Evolutionary conservation across 805 yeast genomes (phyloP).

Genomic region (Suhomyces prunicola): DNA sequence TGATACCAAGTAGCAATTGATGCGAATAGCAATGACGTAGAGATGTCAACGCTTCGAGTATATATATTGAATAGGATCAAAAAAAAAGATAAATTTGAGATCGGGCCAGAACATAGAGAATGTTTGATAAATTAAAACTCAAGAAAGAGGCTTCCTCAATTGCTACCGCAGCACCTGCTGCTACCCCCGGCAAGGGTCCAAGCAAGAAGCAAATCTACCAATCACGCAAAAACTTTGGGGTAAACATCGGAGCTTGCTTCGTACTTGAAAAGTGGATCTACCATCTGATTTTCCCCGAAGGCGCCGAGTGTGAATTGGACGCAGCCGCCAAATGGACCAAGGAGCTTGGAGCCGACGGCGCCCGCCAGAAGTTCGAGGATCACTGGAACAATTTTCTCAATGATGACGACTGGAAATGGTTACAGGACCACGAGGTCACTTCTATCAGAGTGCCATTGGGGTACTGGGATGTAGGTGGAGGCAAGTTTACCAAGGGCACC

Average conservation of each 20-base stretch:
- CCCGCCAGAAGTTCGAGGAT: conserved; percentile 50
- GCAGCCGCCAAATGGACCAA: conserved; percentile 55
- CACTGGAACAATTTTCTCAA: conserved; percentile 66
- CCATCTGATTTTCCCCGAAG: conserved; percentile 56
- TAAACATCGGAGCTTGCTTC: conserved; percentile 79
- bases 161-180: conserved; percentile 29
- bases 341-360: conserved; percentile 49
- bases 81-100: too few relatives aligned
- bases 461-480: conserved; percentile 80
- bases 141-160: conserved; percentile 24
- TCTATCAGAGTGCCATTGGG: conserved; percentile 87
- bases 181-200: conserved; percentile 33
- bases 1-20: conserved; percentile 1
- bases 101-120: background rate
- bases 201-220: conserved; percentile 50
- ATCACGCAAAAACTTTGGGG: conserved; percentile 70
- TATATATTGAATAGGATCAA: too few relatives aligned
- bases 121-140: conserved; percentile 34
- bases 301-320: conserved; percentile 66
- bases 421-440: conserved; percentile 64
- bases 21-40: conserved; percentile 1
- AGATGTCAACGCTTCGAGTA: background rate
- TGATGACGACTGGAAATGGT: conserved; percentile 79
- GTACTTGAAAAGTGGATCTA: conserved; percentile 79
- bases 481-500: conserved; percentile 54